phyloP scores from a whole-genome alignment of 768 basidiomycete species.

The Leccinellum rugosiceps region DNA sequence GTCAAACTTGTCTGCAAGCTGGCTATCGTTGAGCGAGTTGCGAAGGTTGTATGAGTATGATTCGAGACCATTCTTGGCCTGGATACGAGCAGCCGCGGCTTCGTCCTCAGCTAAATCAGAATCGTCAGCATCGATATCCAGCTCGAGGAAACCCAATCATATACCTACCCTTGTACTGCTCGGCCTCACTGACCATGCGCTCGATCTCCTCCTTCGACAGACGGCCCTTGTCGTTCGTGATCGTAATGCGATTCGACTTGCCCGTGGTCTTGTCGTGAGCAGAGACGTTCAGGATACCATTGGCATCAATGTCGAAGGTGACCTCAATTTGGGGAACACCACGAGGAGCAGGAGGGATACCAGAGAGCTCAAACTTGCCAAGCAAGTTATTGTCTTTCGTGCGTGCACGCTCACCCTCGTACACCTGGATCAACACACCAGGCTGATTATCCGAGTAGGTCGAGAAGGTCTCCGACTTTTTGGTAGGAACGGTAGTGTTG shows the following conservation, averaged over 20 bases:
- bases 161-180: constrained; percentile 77
- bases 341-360: constrained; percentile 95
- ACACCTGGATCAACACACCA: constrained; percentile 97
- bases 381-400: constrained; percentile 99
- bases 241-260: constrained; percentile 91
- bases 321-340: constrained; percentile 98
- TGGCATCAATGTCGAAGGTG: constrained; percentile 97
- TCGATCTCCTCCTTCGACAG: constrained; percentile 98
- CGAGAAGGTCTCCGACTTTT: constrained; percentile 98
- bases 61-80: constrained; percentile 89
- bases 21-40: constrained; percentile 82
- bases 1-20: constrained; percentile 86
- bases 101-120: constrained; percentile 69
- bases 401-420: constrained; percentile 96
- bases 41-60: constrained; percentile 95
- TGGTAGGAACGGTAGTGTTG: constrained; percentile 97
- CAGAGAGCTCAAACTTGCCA: constrained; percentile 97
- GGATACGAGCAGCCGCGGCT: constrained; percentile 77
- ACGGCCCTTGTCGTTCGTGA: constrained; percentile 96
- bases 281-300: constrained; percentile 94
- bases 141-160: background rate
- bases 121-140: constrained; percentile 9
- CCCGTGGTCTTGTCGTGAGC: constrained; percentile 96
- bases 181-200: constrained; percentile 93
- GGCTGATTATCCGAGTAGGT: constrained; percentile 99